Percentiles rank a stretch among this genome's conserved stretches.
Conservation (phyloP, 257 asterid species). For the Echites panduratus region DNA sequence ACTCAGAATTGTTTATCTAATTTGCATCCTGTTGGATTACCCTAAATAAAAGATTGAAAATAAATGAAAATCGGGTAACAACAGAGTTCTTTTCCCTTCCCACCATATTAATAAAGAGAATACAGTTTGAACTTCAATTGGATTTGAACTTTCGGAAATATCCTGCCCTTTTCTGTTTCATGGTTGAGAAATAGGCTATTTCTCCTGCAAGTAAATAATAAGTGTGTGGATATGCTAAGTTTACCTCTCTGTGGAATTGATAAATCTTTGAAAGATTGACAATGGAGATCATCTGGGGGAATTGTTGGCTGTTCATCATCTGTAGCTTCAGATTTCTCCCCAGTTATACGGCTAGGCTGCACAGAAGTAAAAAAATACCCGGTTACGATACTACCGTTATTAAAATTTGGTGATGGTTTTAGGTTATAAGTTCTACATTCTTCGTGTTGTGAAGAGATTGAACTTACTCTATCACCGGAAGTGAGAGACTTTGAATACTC, state of each 20-base stretch:
- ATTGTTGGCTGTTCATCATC: slow-evolving; percentile 21
- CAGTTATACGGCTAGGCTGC: slow-evolving; percentile 33
- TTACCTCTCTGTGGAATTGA: slow-evolving; percentile 13
- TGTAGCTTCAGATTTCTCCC: slow-evolving; percentile 17
- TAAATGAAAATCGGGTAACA: neutral
- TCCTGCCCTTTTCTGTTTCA: neutral
- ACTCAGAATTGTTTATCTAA: neutral
- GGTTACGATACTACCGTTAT: slow-evolving; percentile 4
- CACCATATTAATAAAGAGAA: neutral
- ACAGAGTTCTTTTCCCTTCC: neutral
- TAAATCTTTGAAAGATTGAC: neutral
- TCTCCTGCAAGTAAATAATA: neutral
- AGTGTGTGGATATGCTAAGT: neutral
- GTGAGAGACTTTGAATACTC: slow-evolving; percentile 17
- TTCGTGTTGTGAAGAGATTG: neutral
- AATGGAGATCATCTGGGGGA: slow-evolving; percentile 7
- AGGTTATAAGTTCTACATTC: neutral
- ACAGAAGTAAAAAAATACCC: slow-evolving; percentile 18
- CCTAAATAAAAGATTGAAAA: neutral
- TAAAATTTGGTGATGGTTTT: neutral
- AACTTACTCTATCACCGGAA: slow-evolving; percentile 40
- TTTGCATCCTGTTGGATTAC: neutral
- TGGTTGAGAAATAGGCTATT: neutral
- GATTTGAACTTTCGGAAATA: neutral
- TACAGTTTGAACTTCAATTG: neutral